These are phyloP conservation scores for Acmispon strigosus DNA, from an alignment of 306 rosid genomes.

Conservation along the genomic window DNA sequence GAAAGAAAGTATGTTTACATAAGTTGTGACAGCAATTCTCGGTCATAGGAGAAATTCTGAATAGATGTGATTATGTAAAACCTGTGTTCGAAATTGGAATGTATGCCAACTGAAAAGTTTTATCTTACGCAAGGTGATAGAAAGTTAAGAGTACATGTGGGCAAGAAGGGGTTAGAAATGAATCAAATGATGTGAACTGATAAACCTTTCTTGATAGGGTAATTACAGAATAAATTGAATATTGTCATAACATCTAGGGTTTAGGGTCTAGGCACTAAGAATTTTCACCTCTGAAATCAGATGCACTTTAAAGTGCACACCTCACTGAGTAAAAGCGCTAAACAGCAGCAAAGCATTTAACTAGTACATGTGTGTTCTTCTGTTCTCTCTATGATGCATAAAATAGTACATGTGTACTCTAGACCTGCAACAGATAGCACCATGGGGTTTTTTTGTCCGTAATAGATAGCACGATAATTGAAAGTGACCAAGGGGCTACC, in stretches of 20 bases:
- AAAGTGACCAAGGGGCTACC: neutral
- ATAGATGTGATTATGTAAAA: neutral
- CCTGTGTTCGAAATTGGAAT: neutral
- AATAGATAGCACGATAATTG: neutral
- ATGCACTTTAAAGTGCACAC: neutral
- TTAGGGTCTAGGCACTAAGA: neutral
- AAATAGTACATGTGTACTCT: neutral
- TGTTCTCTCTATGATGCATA: neutral
- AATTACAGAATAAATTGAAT: neutral
- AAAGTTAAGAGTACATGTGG: neutral
- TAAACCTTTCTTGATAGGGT: neutral
- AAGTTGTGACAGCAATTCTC: neutral
- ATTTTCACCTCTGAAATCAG: neutral
- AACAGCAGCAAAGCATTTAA: neutral
- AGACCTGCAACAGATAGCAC: neutral
- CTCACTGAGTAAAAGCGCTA: neutral
- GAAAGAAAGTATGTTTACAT: neutral
- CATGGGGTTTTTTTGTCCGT: neutral
- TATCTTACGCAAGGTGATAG: neutral
- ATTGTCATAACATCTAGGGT: neutral
- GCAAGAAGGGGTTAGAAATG: neutral
- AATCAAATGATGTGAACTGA: neutral
- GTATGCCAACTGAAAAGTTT: neutral
- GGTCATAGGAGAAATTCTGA: neutral
- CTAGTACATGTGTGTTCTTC: neutral